Conservation (phyloP, 352 stramenopile genomes). For the Phytopythium chamaehyphon region DNA sequence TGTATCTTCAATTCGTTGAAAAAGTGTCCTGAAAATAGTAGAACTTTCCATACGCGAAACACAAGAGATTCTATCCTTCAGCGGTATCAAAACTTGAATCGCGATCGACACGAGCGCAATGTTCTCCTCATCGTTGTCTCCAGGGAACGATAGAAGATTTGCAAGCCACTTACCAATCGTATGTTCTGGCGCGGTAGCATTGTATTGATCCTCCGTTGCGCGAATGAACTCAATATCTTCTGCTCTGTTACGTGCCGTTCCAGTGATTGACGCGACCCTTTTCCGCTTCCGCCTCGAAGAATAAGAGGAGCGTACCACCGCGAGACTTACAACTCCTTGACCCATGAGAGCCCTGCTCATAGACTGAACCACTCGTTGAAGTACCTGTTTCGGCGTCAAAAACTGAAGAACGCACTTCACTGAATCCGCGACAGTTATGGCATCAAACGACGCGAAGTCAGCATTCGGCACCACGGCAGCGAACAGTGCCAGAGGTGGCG, state of each 20-base stretch:
- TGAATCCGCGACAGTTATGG: slow-evolving; percentile 6
- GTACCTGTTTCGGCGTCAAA: slow-evolving; percentile 17
- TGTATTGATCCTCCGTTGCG: not conserved
- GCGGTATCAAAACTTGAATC: slow-evolving; percentile 43
- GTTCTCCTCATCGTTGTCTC: slow-evolving; percentile 21
- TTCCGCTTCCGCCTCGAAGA: slow-evolving; percentile 3
- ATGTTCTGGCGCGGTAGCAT: slow-evolving; percentile 20
- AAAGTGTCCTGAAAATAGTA: slow-evolving; percentile 29
- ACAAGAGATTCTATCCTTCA: slow-evolving; percentile 35
- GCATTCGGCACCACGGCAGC: not conserved
- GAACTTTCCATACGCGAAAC: slow-evolving; percentile 34
- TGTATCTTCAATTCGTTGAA: slow-evolving; percentile 44
- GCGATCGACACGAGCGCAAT: slow-evolving; percentile 25
- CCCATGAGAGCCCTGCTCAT: slow-evolving; percentile 1
- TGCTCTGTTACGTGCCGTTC: no score
- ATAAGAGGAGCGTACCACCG: not conserved
- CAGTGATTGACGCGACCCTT: not conserved
- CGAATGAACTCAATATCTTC: not conserved
- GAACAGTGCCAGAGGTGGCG: slow-evolving; percentile 1
- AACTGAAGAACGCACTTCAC: slow-evolving; percentile 20
- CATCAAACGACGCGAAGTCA: not conserved
- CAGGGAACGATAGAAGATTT: slow-evolving; percentile 33
- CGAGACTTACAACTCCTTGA: not conserved
- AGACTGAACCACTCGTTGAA: not conserved
- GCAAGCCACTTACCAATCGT: slow-evolving; percentile 38